phyloP scores from a whole-genome alignment of 257 asterid genomes.

The Solanum clarkiae region DNA sequence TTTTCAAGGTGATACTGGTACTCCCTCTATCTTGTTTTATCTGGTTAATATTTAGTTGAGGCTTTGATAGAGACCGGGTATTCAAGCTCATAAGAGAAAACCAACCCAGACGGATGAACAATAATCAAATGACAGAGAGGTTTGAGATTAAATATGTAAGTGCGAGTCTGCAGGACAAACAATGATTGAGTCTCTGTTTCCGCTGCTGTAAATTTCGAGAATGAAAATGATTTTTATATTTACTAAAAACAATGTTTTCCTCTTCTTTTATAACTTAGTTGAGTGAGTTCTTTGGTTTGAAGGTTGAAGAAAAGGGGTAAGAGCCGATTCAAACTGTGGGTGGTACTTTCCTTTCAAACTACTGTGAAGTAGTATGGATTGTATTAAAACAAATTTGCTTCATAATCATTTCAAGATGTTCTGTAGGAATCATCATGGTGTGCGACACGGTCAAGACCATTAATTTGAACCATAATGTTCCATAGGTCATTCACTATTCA shows the following conservation, averaged over 20 bases:
- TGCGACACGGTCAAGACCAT: neutral
- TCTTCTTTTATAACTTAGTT: neutral
- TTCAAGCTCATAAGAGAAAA: neutral
- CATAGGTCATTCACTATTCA: neutral
- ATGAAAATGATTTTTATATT: neutral
- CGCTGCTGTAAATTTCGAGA: neutral
- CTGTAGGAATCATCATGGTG: neutral
- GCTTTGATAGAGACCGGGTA: neutral
- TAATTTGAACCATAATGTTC: neutral
- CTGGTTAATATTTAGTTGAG: neutral
- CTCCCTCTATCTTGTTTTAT: neutral
- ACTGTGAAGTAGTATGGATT: neutral
- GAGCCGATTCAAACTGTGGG: neutral
- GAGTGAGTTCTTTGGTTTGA: neutral
- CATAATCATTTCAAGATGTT: neutral
- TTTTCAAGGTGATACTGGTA: neutral
- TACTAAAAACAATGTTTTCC: neutral
- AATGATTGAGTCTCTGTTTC: neutral
- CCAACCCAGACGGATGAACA: neutral
- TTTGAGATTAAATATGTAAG: neutral
- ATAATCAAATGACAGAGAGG: neutral
- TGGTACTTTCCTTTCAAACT: neutral
- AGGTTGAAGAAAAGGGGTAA: neutral
- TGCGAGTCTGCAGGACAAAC: neutral
- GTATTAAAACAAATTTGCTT: neutral